A percentile compares a stretch with the other conserved stretches of the same genome.
Conservation (phyloP, 352 stramenopile genomes). For the Phytophthora crassamura region DNA sequence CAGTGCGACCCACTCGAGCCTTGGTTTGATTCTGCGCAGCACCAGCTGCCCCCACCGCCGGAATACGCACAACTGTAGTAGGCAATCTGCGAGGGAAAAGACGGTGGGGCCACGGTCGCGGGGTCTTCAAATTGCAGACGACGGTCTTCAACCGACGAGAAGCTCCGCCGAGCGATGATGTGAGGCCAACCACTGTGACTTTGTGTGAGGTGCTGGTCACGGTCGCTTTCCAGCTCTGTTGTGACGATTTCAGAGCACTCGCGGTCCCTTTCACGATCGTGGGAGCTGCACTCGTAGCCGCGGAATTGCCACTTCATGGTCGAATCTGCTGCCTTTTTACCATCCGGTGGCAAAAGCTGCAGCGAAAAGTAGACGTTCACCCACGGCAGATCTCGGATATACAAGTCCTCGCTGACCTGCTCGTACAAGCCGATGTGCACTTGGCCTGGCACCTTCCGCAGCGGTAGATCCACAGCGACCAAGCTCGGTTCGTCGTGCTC, state of each 20-base stretch:
- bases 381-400: slow-evolving; percentile 38
- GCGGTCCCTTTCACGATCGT: slow-evolving; percentile 1
- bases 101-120: slow-evolving; percentile 20
- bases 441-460: slow-evolving; percentile 33
- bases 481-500: slow-evolving; percentile 5
- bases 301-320: slow-evolving; percentile 44
- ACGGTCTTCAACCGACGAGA: slow-evolving; percentile 11
- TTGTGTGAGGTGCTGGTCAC: background rate
- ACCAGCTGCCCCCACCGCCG: slow-evolving; percentile 41
- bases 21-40: slow-evolving; percentile 46
- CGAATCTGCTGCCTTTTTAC: background rate
- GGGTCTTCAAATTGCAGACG: slow-evolving; percentile 52
- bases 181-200: slow-evolving; percentile 18
- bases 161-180: slow-evolving; percentile 19
- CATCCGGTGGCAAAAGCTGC: background rate
- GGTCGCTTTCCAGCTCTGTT: slow-evolving; percentile 37
- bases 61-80: slow-evolving; percentile 57
- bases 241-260: slow-evolving; percentile 40
- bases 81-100: slow-evolving; percentile 33
- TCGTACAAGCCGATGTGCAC: slow-evolving; percentile 46
- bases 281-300: slow-evolving; percentile 46
- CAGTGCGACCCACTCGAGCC: slow-evolving; percentile 34
- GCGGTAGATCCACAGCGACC: slow-evolving; percentile 35
- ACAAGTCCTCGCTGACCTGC: slow-evolving; percentile 27
- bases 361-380: slow-evolving; percentile 47